Evolutionary conservation across 495 filamentous ascomycete genomes (phyloP).

Genomic region (Terfezia boudieri): DNA sequence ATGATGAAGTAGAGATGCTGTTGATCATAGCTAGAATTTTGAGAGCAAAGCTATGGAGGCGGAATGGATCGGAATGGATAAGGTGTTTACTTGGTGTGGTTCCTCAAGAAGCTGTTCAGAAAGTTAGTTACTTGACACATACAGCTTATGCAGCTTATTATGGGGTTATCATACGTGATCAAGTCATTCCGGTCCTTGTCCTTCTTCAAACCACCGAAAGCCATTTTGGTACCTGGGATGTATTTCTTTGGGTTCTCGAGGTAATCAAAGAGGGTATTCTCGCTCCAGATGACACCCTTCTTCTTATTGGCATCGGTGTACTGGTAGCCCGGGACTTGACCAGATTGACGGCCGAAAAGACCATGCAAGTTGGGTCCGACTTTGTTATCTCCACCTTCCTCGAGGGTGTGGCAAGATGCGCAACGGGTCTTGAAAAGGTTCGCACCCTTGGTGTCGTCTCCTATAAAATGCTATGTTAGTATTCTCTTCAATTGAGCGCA

Average conservation of each 20-base stretch:
- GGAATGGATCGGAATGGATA: not conserved
- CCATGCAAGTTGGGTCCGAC: slow-evolving; percentile 92
- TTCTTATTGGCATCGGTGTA: slow-evolving; percentile 99
- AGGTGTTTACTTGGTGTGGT: not conserved
- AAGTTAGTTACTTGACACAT: no score
- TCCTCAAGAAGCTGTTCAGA: not conserved
- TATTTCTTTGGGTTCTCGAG: slow-evolving; percentile 88
- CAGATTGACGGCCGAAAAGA: slow-evolving; percentile 91
- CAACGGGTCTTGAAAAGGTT: slow-evolving; percentile 99
- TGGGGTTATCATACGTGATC: slow-evolving; percentile 56
- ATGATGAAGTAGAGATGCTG: not conserved
- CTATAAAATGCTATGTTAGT: slow-evolving; percentile 29
- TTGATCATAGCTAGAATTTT: not conserved
- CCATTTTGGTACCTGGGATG: slow-evolving; percentile 99
- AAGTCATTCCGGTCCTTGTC: slow-evolving; percentile 97
- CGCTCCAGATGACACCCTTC: slow-evolving; percentile 74
- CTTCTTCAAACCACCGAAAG: slow-evolving; percentile 99
- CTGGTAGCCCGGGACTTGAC: slow-evolving; percentile 70
- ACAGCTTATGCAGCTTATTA: no score
- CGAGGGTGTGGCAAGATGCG: slow-evolving; percentile 83
- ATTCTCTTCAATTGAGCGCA: not conserved
- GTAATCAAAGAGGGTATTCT: slow-evolving; percentile 68
- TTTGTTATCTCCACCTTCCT: slow-evolving; percentile 77
- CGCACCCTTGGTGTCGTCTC: slow-evolving; percentile 90
- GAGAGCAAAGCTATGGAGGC: not conserved